Base-by-base conservation (phyloP, 1,139 yeast genomes). In the Diutina ranongensis region DNA sequence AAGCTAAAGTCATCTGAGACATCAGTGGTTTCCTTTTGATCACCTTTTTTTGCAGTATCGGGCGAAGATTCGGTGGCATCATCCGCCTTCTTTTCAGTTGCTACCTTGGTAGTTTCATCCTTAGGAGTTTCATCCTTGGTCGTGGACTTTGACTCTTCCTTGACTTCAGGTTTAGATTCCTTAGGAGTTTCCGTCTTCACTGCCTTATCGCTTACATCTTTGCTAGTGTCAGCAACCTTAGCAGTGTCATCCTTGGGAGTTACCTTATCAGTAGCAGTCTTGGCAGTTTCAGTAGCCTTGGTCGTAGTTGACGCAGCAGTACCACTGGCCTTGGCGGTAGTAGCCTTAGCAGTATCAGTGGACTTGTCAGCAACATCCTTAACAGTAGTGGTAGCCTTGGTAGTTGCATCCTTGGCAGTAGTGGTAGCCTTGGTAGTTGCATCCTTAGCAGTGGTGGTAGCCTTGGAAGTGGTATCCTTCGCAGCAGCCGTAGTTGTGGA, bases 301-400 rank as follows among this genome's bases (percentile, higher is more conserved):
- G 20, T n/a, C 12, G 16, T 21, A 10, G 20, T 12, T 4, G 28
- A 15, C 28, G 16, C n/a, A 27, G 25, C n/a, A n/a, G n/a, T n/a
- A n/a, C n/a, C n/a, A n/a, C n/a, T n/a, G n/a, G n/a, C n/a, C n/a
- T n/a, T n/a, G n/a, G n/a, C n/a, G 3, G 27, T 16, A 10, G 20
- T 12, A 4, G 28, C 28, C 28, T 19, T 21, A 27, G 25, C n/a
- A n/a, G n/a, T n/a, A n/a, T n/a, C n/a, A n/a, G n/a, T n/a, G n/a
- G n/a, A n/a, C n/a, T n/a, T n/a, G n/a, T n/a, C n/a, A 3, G 27
- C 27, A 9, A 53, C 52, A 1, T 50, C 41, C 32, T 53, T 46
- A 31, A 44, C 22, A 34, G 40, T 41, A 16, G 45, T 31, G 28
- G 47, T 27, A 25, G 44, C 22, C 10, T 50, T 16, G 21, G 42